Base-by-base conservation (phyloP, 2,329 filamentous ascomycete species). In the Apiospora kogelbergensis region DNA sequence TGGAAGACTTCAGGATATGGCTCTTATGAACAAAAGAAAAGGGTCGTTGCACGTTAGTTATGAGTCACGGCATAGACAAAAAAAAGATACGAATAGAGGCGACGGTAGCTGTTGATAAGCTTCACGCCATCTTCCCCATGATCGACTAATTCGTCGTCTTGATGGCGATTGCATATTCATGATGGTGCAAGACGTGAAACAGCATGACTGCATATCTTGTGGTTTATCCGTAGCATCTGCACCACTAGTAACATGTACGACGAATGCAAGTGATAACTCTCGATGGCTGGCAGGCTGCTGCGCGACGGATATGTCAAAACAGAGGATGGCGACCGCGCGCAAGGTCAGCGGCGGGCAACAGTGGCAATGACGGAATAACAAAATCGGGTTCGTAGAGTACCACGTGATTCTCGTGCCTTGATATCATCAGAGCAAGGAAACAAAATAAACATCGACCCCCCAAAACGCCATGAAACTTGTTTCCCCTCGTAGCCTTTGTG, bases 381-480 rank as follows among this genome's bases (percentile, higher is more conserved):
- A 30, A 33, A 26, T 33, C 15, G 48, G 48, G 48, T 33, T 57
- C 6, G 48, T 33, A 26, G 17, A 26, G 17, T 33, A 33, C 48
- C 48, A 42, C 17, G 53, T 60, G 13, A 37, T 37, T 60, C 53
- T 60, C 20, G 20, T 60, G 53, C 53, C 26, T 37, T 60, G 30
- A 37, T 60, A 60, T 60, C 53, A 60, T 60, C 53, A 60, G 53
- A 60, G 53, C 30, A 60, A 60, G 22, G 41, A 44, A 65, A 65
- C 41, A 44, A 42, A 65, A 65, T 26, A 30, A 33, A 37, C 17
- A 37, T 37, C 30, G 3, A 37, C 30, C 22, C 30, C 22, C 57
- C 41, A 40, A 26, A 70, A 70, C 69, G 69, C 69, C 69, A n/a
- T 67, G 57, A 67, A 66, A 65, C 65, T 57, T 44, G 63, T 64